These are phyloP conservation scores for Ophiosphaerella narmari DNA, from an alignment of 2,329 filamentous ascomycete species.

Conservation along the genomic window DNA sequence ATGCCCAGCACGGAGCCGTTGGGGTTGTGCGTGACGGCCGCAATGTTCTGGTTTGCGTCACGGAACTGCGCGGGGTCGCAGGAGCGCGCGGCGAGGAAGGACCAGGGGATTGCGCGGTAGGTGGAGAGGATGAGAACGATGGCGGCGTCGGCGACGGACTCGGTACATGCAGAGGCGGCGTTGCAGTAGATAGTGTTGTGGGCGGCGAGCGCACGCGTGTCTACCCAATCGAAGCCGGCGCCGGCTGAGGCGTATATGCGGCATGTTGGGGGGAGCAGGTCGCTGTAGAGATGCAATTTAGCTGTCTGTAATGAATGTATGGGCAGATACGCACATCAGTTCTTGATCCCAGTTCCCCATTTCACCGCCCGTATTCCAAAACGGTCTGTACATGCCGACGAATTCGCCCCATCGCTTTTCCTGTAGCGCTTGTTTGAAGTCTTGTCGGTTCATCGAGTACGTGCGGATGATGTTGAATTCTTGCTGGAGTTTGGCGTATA, in stretches of 20 bases:
- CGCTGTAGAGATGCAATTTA: conserved; percentile 9
- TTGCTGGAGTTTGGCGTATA: conserved; percentile 44
- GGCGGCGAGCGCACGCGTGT: conserved; percentile 64
- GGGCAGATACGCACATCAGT: conserved; percentile 49
- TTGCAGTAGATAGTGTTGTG: conserved; percentile 74
- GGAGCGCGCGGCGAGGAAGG: conserved; percentile 59
- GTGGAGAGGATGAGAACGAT: conserved; percentile 70
- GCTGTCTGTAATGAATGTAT: not conserved
- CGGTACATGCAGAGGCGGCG: conserved; percentile 69
- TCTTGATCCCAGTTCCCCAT: conserved; percentile 68
- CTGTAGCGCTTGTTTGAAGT: conserved; percentile 48
- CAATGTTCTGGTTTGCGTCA: conserved; percentile 64
- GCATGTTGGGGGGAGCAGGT: conserved; percentile 55
- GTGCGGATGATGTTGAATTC: conserved; percentile 48
- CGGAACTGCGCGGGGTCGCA: conserved; percentile 55
- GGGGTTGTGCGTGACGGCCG: conserved; percentile 66
- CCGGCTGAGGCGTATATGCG: conserved; percentile 65
- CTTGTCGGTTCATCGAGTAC: conserved; percentile 45
- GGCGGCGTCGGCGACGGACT: conserved; percentile 74
- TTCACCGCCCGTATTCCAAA: conserved; percentile 68
- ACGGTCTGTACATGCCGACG: conserved; percentile 59
- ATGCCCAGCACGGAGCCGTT: conserved; percentile 66
- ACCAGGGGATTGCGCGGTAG: conserved; percentile 72
- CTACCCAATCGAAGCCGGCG: conserved; percentile 67
- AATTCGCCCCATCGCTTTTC: conserved; percentile 50